Percentiles rank a stretch among this genome's conserved stretches.
These are phyloP conservation scores for Colletotrichum nymphaeae DNA, from an alignment of 2,329 filamentous ascomycete species.

Conservation along the genomic window DNA sequence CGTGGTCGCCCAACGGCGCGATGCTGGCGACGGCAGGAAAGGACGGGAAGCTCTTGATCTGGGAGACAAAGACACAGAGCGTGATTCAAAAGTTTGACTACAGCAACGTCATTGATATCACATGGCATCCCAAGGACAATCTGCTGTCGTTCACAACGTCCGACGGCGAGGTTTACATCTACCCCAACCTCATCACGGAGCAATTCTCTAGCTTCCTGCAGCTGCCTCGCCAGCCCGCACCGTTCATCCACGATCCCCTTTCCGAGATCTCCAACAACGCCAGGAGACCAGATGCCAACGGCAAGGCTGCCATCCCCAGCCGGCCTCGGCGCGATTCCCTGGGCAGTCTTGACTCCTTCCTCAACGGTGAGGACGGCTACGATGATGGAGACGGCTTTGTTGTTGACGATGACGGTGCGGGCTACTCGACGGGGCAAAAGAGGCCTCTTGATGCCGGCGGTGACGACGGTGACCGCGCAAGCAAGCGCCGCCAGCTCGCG, in stretches of 20 bases:
- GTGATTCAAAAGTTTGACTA: constrained; percentile 84
- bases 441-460: constrained; percentile 66
- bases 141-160: constrained; percentile 91
- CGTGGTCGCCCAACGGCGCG: constrained; percentile 96
- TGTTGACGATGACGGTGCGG: constrained; percentile 93
- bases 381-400: constrained; percentile 83
- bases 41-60: constrained; percentile 79
- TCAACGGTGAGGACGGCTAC: constrained; percentile 68
- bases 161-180: constrained; percentile 93
- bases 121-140: constrained; percentile 93
- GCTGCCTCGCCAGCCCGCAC: constrained; percentile 76
- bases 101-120: constrained; percentile 84
- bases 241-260: constrained; percentile 86
- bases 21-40: constrained; percentile 79
- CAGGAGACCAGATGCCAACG: constrained; percentile 56
- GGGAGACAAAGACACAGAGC: constrained; percentile 90
- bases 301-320: constrained; percentile 29
- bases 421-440: constrained; percentile 77
- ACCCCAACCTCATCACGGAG: constrained; percentile 74
- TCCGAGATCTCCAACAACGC: constrained; percentile 76
- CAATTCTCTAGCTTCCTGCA: constrained; percentile 68
- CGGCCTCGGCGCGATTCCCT: constrained; percentile 70
- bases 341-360: constrained; percentile 86
- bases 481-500: constrained; percentile 61
- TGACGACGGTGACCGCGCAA: constrained; percentile 53